These are phyloP conservation scores for Eucalyptus camaldulensis DNA, from an alignment of 345 rosid genomes.

Conservation along the genomic window DNA sequence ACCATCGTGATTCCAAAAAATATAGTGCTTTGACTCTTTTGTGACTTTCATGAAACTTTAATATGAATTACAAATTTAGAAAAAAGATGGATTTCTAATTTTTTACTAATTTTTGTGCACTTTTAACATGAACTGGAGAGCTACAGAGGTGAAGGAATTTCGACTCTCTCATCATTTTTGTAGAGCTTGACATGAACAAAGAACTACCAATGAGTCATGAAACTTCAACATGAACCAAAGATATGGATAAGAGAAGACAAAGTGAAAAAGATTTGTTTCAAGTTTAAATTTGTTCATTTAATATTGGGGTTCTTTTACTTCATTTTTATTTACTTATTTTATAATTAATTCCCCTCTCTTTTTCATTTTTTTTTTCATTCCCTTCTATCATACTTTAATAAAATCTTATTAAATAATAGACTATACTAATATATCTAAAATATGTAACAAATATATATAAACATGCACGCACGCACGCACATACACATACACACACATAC, in stretches of 20 bases:
- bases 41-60: background rate
- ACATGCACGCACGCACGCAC: too few relatives aligned
- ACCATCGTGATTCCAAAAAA: too few relatives aligned
- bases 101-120: too few relatives aligned
- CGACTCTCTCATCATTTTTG: background rate
- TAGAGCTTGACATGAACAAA: background rate
- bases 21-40: background rate
- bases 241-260: background rate
- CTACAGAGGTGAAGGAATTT: background rate
- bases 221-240: background rate
- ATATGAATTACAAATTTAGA: too few relatives aligned
- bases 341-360: background rate
- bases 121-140: background rate
- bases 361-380: background rate
- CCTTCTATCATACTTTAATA: background rate
- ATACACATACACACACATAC: too few relatives aligned
- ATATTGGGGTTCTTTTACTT: background rate
- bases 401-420: too few relatives aligned
- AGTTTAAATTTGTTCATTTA: background rate
- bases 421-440: too few relatives aligned
- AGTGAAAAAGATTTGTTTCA: background rate
- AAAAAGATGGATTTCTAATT: background rate
- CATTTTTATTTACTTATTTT: background rate
- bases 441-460: too few relatives aligned
- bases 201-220: background rate